A percentile compares a stretch with the other conserved stretches of the same genome.
Conservation (phyloP, 139 green algal genomes). For the Closterium sp. region DNA sequence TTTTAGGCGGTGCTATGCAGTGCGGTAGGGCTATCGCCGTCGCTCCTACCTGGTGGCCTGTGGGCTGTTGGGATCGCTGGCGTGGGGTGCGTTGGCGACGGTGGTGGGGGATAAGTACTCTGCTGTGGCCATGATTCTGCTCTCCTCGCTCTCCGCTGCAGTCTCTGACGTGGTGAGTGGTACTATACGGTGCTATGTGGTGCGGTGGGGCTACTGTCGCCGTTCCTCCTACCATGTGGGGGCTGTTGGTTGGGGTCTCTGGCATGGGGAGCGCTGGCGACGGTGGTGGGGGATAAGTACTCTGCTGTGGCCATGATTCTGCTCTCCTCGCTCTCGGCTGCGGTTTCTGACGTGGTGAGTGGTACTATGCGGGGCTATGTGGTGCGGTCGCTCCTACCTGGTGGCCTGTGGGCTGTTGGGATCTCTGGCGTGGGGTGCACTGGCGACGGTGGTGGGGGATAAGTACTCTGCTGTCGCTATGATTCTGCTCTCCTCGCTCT, state of each 20-base stretch:
- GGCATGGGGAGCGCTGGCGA: too few relatives aligned
- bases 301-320: not conserved
- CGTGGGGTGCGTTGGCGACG: slow-evolving; percentile 68
- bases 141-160: slow-evolving; percentile 70
- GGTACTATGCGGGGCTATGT: too few relatives aligned
- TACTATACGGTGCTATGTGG: not conserved
- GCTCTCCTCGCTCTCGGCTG: not conserved
- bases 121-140: slow-evolving; percentile 61
- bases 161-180: slow-evolving; percentile 74
- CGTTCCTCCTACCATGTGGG: too few relatives aligned
- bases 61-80: slow-evolving; percentile 60
- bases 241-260: too few relatives aligned
- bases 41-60: slow-evolving; percentile 84
- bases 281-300: too few relatives aligned
- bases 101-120: slow-evolving; percentile 55
- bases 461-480: slow-evolving; percentile 51
- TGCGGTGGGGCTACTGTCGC: too few relatives aligned
- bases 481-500: slow-evolving; percentile 67
- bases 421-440: slow-evolving; percentile 63
- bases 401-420: slow-evolving; percentile 71
- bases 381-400: slow-evolving; percentile 81
- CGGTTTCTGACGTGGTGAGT: too few relatives aligned
- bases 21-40: too few relatives aligned
- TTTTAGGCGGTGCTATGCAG: too few relatives aligned
- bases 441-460: slow-evolving; percentile 62